Conservation (phyloP, 768 basidiomycete genomes). For the Serendipita indica region DNA sequence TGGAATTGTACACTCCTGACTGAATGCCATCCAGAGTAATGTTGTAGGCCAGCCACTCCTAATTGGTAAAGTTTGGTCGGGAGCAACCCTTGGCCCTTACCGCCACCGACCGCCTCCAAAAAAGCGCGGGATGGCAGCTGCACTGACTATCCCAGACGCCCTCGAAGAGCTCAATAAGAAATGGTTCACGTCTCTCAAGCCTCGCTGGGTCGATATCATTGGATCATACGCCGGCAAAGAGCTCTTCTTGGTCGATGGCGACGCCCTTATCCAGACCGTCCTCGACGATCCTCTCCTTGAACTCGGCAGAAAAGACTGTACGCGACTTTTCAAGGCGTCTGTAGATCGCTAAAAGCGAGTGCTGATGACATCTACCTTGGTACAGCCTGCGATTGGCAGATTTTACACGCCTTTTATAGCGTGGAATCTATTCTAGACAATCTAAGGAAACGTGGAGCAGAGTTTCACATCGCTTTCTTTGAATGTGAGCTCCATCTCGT, state of each 20-base stretch:
- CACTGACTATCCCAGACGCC: background rate
- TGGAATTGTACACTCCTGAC: too few relatives aligned
- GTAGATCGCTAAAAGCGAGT: background rate
- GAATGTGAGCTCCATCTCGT: conserved; percentile 26
- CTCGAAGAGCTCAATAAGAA: background rate
- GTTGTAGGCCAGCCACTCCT: background rate
- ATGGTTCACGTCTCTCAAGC: background rate
- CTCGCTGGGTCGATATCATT: conserved; percentile 52
- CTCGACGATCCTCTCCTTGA: conserved; percentile 48
- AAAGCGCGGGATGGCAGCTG: background rate
- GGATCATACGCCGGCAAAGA: conserved; percentile 59
- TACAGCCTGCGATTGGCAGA: conserved; percentile 42
- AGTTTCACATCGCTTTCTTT: conserved; percentile 54
- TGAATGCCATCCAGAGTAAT: too few relatives aligned
- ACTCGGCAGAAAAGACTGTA: conserved; percentile 35
- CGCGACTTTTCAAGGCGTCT: conserved; percentile 11
- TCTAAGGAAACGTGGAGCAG: conserved; percentile 34
- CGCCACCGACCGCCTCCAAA: background rate
- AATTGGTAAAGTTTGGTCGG: background rate
- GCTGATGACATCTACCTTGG: background rate
- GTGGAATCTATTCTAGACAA: conserved; percentile 40
- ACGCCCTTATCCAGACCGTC: conserved; percentile 44
- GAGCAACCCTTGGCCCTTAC: background rate
- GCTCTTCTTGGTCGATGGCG: conserved; percentile 50
- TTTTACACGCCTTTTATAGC: conserved; percentile 41